Evolutionary conservation across 306 rosid species (phyloP).

Genomic region (Ceratonia siliqua): DNA sequence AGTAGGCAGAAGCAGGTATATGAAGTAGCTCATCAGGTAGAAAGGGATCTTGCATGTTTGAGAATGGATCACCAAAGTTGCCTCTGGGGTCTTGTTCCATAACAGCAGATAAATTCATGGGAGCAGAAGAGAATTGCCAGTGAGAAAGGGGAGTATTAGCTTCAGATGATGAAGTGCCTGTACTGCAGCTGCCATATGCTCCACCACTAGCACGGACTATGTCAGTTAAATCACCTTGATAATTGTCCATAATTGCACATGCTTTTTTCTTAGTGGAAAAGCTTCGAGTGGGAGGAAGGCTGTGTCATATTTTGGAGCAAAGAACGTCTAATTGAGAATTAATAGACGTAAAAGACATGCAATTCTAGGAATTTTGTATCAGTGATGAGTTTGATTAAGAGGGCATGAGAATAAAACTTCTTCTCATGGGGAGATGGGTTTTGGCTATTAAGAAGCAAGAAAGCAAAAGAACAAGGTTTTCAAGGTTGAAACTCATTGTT

Average conservation of each 20-base stretch:
- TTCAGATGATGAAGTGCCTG: constrained; percentile 25
- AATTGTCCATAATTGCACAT: constrained; percentile 79
- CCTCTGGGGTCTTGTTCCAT: constrained; percentile 35
- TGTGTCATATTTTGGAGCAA: constrained; percentile 20
- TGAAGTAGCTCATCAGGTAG: constrained; percentile 49
- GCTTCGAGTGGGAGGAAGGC: constrained; percentile 12
- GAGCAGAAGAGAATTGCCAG: constrained; percentile 35
- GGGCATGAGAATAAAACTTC: neutral
- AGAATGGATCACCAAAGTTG: constrained; percentile 77
- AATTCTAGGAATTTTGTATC: neutral
- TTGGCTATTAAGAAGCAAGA: constrained; percentile 40
- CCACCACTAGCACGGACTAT: constrained; percentile 56
- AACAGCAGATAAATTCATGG: constrained; percentile 41
- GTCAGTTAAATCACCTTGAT: constrained; percentile 87
- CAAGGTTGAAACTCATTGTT: constrained; percentile 40
- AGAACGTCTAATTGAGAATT: neutral
- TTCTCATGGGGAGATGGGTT: constrained; percentile 32
- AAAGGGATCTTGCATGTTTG: constrained; percentile 74
- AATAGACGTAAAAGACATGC: constrained; percentile 30
- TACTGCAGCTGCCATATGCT: constrained; percentile 26
- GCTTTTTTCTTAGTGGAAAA: constrained; percentile 13
- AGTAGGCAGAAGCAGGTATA: constrained; percentile 28
- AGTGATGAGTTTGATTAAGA: neutral
- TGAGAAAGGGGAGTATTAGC: constrained; percentile 1
- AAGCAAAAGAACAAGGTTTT: constrained; percentile 41